phyloP scores from a whole-genome alignment of 2,329 filamentous ascomycete genomes.

The Incumbomyces lentus region DNA sequence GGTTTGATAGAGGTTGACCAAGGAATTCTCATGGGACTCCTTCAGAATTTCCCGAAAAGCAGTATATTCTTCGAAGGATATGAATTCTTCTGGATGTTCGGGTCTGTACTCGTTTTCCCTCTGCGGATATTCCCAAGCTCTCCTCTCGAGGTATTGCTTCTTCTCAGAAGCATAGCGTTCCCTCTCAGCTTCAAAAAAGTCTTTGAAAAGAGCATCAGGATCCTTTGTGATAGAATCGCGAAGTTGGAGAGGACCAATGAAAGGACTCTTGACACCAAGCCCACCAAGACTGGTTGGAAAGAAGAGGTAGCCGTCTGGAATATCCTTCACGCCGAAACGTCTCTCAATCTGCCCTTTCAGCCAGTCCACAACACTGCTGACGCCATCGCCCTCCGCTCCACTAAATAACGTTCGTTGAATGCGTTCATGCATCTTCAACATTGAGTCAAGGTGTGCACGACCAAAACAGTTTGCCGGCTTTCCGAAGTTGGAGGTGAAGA shows the following conservation, averaged over 20 bases:
- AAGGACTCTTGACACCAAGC: constrained; percentile 41
- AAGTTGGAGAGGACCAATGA: constrained; percentile 40
- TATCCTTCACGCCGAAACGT: constrained; percentile 40
- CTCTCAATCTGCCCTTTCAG: constrained; percentile 43
- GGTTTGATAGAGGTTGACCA: constrained; percentile 25
- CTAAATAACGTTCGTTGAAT: constrained; percentile 45
- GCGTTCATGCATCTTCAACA: constrained; percentile 41
- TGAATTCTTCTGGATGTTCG: constrained; percentile 22
- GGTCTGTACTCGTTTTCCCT: constrained; percentile 1
- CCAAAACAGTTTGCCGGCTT: constrained; percentile 46
- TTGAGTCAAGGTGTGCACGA: constrained; percentile 45
- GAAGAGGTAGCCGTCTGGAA: constrained; percentile 44
- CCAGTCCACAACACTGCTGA: constrained; percentile 42
- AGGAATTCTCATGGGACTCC: constrained; percentile 10
- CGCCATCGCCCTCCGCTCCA: constrained; percentile 13
- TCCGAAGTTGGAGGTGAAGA: constrained; percentile 50
- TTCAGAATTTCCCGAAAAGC: constrained; percentile 26
- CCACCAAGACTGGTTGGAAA: constrained; percentile 44
- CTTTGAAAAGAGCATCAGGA: constrained; percentile 26
- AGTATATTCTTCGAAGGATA: constrained; percentile 32
- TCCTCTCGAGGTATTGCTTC: constrained; percentile 24
- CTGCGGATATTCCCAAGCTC: constrained; percentile 2
- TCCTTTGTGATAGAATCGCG: constrained; percentile 31
- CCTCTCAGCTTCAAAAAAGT: constrained; percentile 36
- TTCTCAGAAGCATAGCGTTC: constrained; percentile 42